Evolutionary conservation across 805 yeast species (phyloP).

Genomic region (Ogataea allantospora): DNA sequence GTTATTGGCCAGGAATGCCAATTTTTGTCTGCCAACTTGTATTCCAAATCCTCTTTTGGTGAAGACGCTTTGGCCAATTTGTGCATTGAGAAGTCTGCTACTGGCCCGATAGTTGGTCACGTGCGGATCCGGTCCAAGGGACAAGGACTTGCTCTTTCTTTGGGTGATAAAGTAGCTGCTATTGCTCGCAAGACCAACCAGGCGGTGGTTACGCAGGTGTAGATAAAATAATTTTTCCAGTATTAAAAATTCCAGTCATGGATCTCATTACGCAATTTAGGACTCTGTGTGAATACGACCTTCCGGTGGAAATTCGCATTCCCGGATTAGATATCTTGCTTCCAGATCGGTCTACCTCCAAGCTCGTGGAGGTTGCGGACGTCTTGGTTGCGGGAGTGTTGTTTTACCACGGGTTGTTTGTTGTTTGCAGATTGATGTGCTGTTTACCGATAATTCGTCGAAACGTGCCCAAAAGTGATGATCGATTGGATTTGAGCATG

Average conservation of each 20-base stretch:
- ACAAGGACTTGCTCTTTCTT: slow-evolving; percentile 91
- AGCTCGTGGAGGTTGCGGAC: slow-evolving; percentile 20
- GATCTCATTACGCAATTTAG: slow-evolving; percentile 5
- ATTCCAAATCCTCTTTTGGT: slow-evolving; percentile 90
- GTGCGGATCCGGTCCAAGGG: slow-evolving; percentile 97
- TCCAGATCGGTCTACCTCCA: slow-evolving; percentile 9
- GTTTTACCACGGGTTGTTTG: slow-evolving; percentile 19
- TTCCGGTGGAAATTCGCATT: slow-evolving; percentile 5
- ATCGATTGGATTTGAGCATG: slow-evolving; percentile 31
- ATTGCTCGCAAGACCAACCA: slow-evolving; percentile 60
- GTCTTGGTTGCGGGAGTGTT: slow-evolving; percentile 22
- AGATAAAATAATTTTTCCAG: slow-evolving; percentile 1
- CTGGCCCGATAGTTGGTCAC: slow-evolving; percentile 83
- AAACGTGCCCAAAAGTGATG: slow-evolving; percentile 17
- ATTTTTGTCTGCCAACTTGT: slow-evolving; percentile 90
- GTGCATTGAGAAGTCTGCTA: slow-evolving; percentile 79
- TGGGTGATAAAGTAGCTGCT: slow-evolving; percentile 92
- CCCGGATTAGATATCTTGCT: slow-evolving; percentile 19
- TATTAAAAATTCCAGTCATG: slow-evolving; percentile 4
- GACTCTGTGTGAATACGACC: slow-evolving; percentile 4
- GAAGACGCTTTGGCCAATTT: slow-evolving; percentile 96
- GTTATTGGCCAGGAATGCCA: slow-evolving; percentile 86
- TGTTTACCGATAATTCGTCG: slow-evolving; percentile 13
- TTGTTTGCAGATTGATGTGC: slow-evolving; percentile 17
- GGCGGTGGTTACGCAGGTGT: slow-evolving; percentile 30